phyloP scores from a whole-genome alignment of 2,329 filamentous ascomycete genomes.

The Xylariaceae sp. region DNA sequence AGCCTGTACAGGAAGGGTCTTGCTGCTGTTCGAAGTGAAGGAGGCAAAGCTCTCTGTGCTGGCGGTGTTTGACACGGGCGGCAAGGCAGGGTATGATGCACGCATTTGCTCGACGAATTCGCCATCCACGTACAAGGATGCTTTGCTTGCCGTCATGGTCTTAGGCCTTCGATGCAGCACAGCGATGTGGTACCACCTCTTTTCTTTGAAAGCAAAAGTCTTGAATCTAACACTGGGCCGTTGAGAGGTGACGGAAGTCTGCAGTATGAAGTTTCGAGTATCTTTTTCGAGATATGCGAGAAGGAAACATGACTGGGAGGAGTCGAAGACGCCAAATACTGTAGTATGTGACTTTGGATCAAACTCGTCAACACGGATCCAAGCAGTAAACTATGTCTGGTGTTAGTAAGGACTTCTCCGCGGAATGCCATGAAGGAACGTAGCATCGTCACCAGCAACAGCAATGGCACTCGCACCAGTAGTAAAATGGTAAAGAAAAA shows the following conservation, averaged over 20 bases:
- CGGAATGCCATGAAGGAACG: no score
- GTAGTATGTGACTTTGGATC: slow-evolving; percentile 84
- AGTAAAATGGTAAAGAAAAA: no score
- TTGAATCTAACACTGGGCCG: slow-evolving; percentile 93
- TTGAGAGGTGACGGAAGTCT: slow-evolving; percentile 82
- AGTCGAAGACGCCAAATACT: slow-evolving; percentile 89
- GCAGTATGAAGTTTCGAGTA: slow-evolving; percentile 87
- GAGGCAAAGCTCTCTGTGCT: slow-evolving; percentile 64
- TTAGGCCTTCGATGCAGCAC: slow-evolving; percentile 77
- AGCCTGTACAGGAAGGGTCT: slow-evolving; percentile 69
- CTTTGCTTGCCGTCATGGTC: slow-evolving; percentile 68
- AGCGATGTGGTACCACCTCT: slow-evolving; percentile 87
- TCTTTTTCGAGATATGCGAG: slow-evolving; percentile 91
- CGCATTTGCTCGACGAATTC: slow-evolving; percentile 91
- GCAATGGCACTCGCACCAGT: no score
- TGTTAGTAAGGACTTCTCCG: no score
- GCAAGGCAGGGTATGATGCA: slow-evolving; percentile 75
- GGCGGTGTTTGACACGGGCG: slow-evolving; percentile 55
- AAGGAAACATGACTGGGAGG: slow-evolving; percentile 85
- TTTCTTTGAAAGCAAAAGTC: slow-evolving; percentile 65
- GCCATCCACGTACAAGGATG: slow-evolving; percentile 83
- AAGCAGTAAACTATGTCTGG: slow-evolving; percentile 80
- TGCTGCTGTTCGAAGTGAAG: slow-evolving; percentile 50
- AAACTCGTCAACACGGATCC: slow-evolving; percentile 83
- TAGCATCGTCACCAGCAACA: no score